A percentile compares a stretch with the other conserved stretches of the same genome.
Evolutionary conservation across 2,329 filamentous ascomycete genomes (phyloP).

Genomic region (Penicillium frequentans): DNA sequence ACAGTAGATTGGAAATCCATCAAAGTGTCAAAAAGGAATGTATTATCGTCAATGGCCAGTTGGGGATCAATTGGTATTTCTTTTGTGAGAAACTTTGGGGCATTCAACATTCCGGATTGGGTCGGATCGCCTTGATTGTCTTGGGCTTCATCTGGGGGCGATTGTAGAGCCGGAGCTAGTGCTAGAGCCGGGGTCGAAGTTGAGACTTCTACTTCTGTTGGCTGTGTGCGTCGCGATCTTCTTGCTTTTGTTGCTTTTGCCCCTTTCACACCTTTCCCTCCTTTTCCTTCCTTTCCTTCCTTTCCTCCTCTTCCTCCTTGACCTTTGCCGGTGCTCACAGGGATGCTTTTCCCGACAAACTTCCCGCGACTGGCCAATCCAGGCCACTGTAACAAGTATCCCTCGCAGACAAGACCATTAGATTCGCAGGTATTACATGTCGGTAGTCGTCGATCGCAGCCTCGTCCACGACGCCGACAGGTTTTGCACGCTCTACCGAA

Average conservation of each 20-base stretch:
- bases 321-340: not conserved
- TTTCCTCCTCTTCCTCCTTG: not conserved
- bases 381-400: conserved; percentile 4
- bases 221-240: not conserved
- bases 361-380: conserved; percentile 3
- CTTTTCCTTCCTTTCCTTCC: not conserved
- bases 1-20: not conserved
- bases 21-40: not conserved
- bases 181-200: too few species aligned
- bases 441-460: conserved; percentile 5
- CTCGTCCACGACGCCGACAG: conserved; percentile 2
- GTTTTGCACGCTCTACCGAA: conserved; percentile 6
- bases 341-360: conserved; percentile 5
- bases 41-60: not conserved
- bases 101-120: not conserved
- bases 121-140: not conserved
- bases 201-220: not conserved
- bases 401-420: conserved; percentile 4
- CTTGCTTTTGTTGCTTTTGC: not conserved
- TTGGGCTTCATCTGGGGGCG: not conserved
- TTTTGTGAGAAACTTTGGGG: not conserved
- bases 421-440: conserved; percentile 4
- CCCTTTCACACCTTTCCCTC: not conserved
- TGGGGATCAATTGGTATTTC: not conserved
- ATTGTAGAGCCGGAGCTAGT: not conserved